Evolutionary conservation across 768 basidiomycete species (phyloP).

Genomic region (Suillus variegatus): DNA sequence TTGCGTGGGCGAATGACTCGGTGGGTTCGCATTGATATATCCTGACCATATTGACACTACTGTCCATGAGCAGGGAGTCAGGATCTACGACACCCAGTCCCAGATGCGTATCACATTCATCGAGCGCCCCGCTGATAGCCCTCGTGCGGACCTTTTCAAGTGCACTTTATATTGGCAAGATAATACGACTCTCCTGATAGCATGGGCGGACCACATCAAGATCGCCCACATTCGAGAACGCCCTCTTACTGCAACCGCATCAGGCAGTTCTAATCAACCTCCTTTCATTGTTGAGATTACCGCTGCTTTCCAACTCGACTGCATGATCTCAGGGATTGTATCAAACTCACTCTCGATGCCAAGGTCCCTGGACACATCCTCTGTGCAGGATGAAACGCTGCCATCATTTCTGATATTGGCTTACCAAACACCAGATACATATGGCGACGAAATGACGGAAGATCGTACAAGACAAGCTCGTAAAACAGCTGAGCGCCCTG

Average conservation of each 20-base stretch:
- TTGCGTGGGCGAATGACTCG: slow-evolving; percentile 95
- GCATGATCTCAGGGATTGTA: slow-evolving; percentile 90
- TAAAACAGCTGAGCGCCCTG: slow-evolving; percentile 88
- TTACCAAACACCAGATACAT: slow-evolving; percentile 79
- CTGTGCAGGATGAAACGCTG: slow-evolving; percentile 35
- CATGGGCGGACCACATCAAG: slow-evolving; percentile 94
- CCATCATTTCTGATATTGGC: slow-evolving; percentile 87
- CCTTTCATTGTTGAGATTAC: slow-evolving; percentile 84
- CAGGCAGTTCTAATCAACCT: slow-evolving; percentile 48
- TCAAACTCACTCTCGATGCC: slow-evolving; percentile 60
- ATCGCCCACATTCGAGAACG: slow-evolving; percentile 78
- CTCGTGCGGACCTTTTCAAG: slow-evolving; percentile 93
- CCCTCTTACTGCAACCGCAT: slow-evolving; percentile 43
- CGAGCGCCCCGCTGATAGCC: slow-evolving; percentile 78
- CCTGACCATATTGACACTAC: slow-evolving; percentile 7
- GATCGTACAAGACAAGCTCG: slow-evolving; percentile 77
- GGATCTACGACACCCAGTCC: slow-evolving; percentile 84
- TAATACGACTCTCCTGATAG: slow-evolving; percentile 85
- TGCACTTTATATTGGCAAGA: slow-evolving; percentile 93
- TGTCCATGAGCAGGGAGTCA: slow-evolving; percentile 69
- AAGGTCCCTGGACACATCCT: slow-evolving; percentile 17
- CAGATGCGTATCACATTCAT: slow-evolving; percentile 83
- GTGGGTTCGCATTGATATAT: slow-evolving; percentile 45
- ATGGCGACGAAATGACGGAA: slow-evolving; percentile 62
- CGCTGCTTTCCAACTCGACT: slow-evolving; percentile 90